Base-by-base conservation (phyloP, 192 early-diverging fungal species). In the Thamnidium elegans region DNA sequence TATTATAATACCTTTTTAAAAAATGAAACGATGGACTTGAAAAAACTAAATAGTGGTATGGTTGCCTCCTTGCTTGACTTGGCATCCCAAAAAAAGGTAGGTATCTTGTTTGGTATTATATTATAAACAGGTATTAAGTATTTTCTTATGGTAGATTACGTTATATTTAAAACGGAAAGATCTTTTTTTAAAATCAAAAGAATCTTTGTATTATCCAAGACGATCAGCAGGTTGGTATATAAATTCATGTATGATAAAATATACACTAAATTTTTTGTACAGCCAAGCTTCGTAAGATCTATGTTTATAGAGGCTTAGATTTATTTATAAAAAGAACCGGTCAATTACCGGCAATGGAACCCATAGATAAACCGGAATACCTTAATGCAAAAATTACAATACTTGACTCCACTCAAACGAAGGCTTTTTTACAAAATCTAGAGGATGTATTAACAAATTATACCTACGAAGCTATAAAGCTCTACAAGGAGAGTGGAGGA, bases 1-100 rank as follows among this genome's bases (percentile, higher is more conserved):
- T 34, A 56, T 17, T 56, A 39, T 17, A 19, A 19, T 36, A 17
- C 9, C 0, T 3, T 56, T n/a, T 9, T 56, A n/a, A 10, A 56
- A 10, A 17, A 20, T 19, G 19, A 39, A 56, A 1, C 8, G 19
- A 7, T 39, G 32, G 31, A 56, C 15, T 11, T 56, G n/a, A 39
- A 15, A 2, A 36, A 56, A 19, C 15, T 34, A 56, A 56, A 36
- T 36, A 34, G 31, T 20, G 34, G 31, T 56, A 7, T 19, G 34
- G 34, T 17, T 7, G 55, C 55, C 34, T 56, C 31, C 11, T 9
- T 34, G 2, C 31, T 56, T 7, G 55, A 56, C 7, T 34, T 56
- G 32, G 1, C 19, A 39, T 56, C 55, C 6, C 55, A 56, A 39
- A 4, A 34, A 9, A 56, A 56, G 55, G 55, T 56, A 56, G 5